These are phyloP conservation scores for Hypoxylon perforatum DNA, from an alignment of 495 filamentous ascomycete genomes.

Conservation along the genomic window DNA sequence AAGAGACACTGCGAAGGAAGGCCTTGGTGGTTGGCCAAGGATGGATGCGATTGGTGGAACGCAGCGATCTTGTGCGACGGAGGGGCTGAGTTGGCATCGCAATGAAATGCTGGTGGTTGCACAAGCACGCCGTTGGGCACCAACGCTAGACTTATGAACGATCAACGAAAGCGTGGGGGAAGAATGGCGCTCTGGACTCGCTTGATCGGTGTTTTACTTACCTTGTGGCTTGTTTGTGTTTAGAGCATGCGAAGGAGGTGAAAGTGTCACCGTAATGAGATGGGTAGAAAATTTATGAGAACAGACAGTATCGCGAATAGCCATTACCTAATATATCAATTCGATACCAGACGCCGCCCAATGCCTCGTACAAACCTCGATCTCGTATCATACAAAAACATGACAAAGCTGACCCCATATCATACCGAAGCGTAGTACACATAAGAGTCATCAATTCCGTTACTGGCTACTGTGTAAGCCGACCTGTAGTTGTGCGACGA, in stretches of 20 bases:
- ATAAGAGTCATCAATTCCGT: constrained; percentile 17
- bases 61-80: constrained; percentile 28
- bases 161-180: constrained; percentile 36
- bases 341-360: constrained; percentile 28
- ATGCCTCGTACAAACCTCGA: constrained; percentile 23
- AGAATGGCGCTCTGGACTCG: constrained; percentile 20
- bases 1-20: constrained; percentile 9
- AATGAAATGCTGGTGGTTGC: constrained; percentile 21
- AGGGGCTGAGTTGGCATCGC: constrained; percentile 38
- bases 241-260: constrained; percentile 13
- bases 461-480: constrained; percentile 33
- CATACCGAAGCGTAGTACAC: constrained; percentile 16
- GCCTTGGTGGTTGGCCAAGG: constrained; percentile 18
- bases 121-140: constrained; percentile 34
- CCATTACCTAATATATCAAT: constrained; percentile 27
- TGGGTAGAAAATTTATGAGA: constrained; percentile 25
- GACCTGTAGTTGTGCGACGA: constrained; percentile 28
- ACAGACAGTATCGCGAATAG: constrained; percentile 26
- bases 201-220: constrained; percentile 26
- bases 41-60: constrained; percentile 23
- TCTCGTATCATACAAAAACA: constrained; percentile 35
- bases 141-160: constrained; percentile 38
- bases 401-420: constrained; percentile 11
- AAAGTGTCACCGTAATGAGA: constrained; percentile 13
- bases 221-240: no score